Conservation (phyloP, 2,329 filamentous ascomycete genomes). For the Xylaria sp. region DNA sequence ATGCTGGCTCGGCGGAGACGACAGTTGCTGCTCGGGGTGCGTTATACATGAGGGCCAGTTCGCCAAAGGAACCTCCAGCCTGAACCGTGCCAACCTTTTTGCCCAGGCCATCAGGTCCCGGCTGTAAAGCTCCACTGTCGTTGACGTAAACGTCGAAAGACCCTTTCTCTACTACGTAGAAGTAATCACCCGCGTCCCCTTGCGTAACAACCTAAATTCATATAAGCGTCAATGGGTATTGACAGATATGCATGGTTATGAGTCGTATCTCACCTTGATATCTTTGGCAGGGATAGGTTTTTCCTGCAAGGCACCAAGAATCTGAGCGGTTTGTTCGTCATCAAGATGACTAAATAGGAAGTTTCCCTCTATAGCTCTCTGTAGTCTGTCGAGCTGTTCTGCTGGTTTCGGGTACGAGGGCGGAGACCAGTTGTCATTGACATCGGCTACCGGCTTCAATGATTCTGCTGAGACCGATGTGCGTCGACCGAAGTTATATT, state of each 20-base stretch:
- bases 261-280: slow-evolving; percentile 65
- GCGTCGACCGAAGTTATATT: slow-evolving; percentile 93
- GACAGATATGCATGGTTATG: background rate
- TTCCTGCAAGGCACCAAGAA: slow-evolving; percentile 90
- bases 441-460: slow-evolving; percentile 85
- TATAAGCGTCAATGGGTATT: background rate
- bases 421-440: slow-evolving; percentile 89
- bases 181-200: slow-evolving; percentile 95
- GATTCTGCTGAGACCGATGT: slow-evolving; percentile 98
- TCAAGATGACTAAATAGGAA: slow-evolving; percentile 95
- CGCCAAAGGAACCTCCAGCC: slow-evolving; percentile 92
- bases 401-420: slow-evolving; percentile 84
- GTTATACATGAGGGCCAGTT: slow-evolving; percentile 98
- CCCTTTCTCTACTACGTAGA: slow-evolving; percentile 95
- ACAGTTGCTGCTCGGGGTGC: slow-evolving; percentile 95
- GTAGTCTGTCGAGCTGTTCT: slow-evolving; percentile 83
- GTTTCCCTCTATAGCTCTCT: slow-evolving; percentile 84
- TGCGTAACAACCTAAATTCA: slow-evolving; percentile 85
- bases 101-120: slow-evolving; percentile 85
- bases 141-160: slow-evolving; percentile 94
- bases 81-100: slow-evolving; percentile 83
- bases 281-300: slow-evolving; percentile 95
- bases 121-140: slow-evolving; percentile 76
- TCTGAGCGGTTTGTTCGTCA: slow-evolving; percentile 88
- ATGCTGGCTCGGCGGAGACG: slow-evolving; percentile 79